phyloP scores from a whole-genome alignment of 495 filamentous ascomycete species.

The Penicillium argentinense region DNA sequence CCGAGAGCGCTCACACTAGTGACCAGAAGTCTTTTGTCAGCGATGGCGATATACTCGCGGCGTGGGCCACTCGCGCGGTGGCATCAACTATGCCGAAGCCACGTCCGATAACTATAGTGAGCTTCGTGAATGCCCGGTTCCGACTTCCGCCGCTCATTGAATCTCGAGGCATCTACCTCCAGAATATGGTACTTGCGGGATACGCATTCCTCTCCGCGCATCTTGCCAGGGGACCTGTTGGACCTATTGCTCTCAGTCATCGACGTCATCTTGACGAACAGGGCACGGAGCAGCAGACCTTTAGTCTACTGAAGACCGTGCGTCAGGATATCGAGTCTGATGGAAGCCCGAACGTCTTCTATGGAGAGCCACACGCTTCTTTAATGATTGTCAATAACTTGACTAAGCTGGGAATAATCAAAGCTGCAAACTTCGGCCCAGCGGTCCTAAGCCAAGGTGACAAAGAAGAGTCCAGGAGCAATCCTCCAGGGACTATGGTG shows the following conservation, averaged over 20 bases:
- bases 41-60: constrained; percentile 8
- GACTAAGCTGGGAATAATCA: constrained; percentile 12
- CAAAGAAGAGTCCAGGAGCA: neutral
- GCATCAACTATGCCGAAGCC: constrained; percentile 1
- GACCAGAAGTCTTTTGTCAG: constrained; percentile 1
- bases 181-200: constrained; percentile 12
- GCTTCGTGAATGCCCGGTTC: constrained; percentile 5
- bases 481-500: constrained; percentile 12
- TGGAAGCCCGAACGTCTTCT: constrained; percentile 2
- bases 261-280: constrained; percentile 9
- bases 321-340: constrained; percentile 4
- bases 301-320: constrained; percentile 3
- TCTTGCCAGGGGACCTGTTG: constrained; percentile 1
- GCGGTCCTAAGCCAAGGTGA: constrained; percentile 11
- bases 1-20: neutral
- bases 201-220: constrained; percentile 7
- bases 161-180: constrained; percentile 8
- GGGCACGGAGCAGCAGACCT: constrained; percentile 3
- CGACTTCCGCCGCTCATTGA: constrained; percentile 5
- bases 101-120: constrained; percentile 8
- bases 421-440: constrained; percentile 5
- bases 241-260: constrained; percentile 13
- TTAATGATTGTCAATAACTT: constrained; percentile 14
- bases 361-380: constrained; percentile 5
- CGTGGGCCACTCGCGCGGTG: constrained; percentile 5